phyloP scores from a whole-genome alignment of 2,329 filamentous ascomycete genomes.

The Monilinia laxa region DNA sequence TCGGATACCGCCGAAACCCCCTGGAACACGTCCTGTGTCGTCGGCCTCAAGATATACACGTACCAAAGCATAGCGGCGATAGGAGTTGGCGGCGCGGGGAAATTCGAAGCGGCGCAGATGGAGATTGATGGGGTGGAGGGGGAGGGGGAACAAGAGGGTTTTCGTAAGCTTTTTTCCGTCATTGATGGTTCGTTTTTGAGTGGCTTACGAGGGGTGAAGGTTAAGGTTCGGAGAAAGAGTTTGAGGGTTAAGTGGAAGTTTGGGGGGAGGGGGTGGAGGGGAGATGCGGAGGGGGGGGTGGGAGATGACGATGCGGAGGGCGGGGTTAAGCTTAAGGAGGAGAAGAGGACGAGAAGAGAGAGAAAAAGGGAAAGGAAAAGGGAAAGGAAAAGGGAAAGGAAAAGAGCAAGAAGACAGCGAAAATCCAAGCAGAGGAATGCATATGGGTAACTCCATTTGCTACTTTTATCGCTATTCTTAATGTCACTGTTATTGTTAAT shows the following conservation, averaged over 20 bases:
- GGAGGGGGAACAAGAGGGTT: too few relatives aligned
- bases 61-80: constrained; percentile 11
- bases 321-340: background rate
- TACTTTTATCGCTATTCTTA: too few relatives aligned
- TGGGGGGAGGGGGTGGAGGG: background rate
- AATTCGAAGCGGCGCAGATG: background rate
- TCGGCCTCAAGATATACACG: constrained; percentile 10
- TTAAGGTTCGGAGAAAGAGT: background rate
- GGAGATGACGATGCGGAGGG: background rate
- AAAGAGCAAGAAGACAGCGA: too few relatives aligned
- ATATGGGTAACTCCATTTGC: too few relatives aligned
- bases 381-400: background rate
- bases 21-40: constrained; percentile 10
- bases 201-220: constrained; percentile 8
- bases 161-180: background rate
- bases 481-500: too few relatives aligned
- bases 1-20: background rate
- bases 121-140: background rate
- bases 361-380: background rate
- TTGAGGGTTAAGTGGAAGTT: background rate
- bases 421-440: too few relatives aligned
- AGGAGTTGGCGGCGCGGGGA: background rate
- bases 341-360: background rate
- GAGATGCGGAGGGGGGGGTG: background rate
- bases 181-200: background rate